A percentile compares a stretch with the other conserved stretches of the same genome.
Conservation (phyloP, 768 basidiomycete species). For the Paxillus ammoniavirescens region DNA sequence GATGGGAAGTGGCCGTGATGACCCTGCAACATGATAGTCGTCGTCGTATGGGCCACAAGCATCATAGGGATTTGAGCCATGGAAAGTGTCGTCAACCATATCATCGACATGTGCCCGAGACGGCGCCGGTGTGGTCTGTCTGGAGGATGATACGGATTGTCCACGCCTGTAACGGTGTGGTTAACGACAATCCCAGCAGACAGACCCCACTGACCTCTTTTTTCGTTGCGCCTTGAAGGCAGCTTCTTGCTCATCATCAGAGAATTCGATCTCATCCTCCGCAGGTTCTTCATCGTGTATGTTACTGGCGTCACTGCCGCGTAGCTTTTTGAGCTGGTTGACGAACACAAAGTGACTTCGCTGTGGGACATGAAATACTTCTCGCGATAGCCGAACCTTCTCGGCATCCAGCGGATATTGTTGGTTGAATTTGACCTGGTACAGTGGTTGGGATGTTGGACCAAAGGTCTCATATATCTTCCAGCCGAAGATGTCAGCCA, state of each 20-base stretch:
- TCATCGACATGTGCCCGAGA: slow-evolving; percentile 57
- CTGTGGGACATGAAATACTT: slow-evolving; percentile 80
- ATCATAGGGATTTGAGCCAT: slow-evolving; percentile 62
- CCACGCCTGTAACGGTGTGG: slow-evolving; percentile 42
- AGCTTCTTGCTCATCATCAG: slow-evolving; percentile 90
- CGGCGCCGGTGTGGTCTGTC: slow-evolving; percentile 52
- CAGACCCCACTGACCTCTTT: slow-evolving; percentile 45
- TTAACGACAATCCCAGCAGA: neutral
- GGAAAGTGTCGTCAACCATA: slow-evolving; percentile 42
- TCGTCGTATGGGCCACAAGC: slow-evolving; percentile 69
- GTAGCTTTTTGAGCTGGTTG: slow-evolving; percentile 61
- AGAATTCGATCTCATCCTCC: slow-evolving; percentile 90
- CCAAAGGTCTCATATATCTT: slow-evolving; percentile 97
- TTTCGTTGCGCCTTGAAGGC: slow-evolving; percentile 62
- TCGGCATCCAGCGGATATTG: slow-evolving; percentile 58
- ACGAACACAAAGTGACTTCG: slow-evolving; percentile 86
- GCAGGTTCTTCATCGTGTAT: slow-evolving; percentile 91
- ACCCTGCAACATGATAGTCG: slow-evolving; percentile 48
- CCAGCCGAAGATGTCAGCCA: slow-evolving; percentile 12
- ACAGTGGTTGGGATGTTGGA: slow-evolving; percentile 85
- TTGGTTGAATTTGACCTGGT: slow-evolving; percentile 80
- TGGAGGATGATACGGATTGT: slow-evolving; percentile 52
- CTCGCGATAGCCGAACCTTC: slow-evolving; percentile 51
- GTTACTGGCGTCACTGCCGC: slow-evolving; percentile 94
- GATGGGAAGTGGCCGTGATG: slow-evolving; percentile 62